Base-by-base conservation (phyloP, 2,329 filamentous ascomycete species). In the Colletotrichum karsti region DNA sequence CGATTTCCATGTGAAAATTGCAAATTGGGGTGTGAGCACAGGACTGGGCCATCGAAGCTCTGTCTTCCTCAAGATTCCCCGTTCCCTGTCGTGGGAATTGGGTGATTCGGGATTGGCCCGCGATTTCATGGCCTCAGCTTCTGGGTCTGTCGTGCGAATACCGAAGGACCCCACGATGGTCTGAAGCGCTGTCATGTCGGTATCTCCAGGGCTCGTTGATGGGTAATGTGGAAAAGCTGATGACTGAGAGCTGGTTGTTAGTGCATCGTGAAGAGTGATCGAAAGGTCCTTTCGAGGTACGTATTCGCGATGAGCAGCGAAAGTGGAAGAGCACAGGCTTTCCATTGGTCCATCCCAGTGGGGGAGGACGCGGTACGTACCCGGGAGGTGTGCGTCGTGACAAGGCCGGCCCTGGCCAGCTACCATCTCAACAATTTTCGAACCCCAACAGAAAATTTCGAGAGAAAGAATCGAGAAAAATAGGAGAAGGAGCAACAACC, bases 401-500 rank as follows among this genome's bases (percentile, higher is more conserved):
- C 65, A 54, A 68, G 65, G 60, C 65, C 54, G 12, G 65, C 65
- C 65, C 65, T 65, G 60, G 61, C 53, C 61, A 46, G 60, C 53
- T 42, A 35, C 61, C 65, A 58, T 48, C 65, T 59, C 65, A 68
- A 68, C 65, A 68, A 68, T 65, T 39, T 41, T 39, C 7, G 20
- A 51, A 54, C 60, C 63, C 65, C 65, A 68, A 68, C 65, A 68
- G 65, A 68, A 68, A 68, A 68, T 59, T 59, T 65, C 60, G 57
- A 48, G 57, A 51, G 57, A 42, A 26, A 63, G 20, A 9, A 37
- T 7, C 8, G 13, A 44, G 41, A 58, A 20, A 30, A 53, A 5
- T 5, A 50, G 50, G 50, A 51, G 59, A 18, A 22, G 33, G 30
- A 59, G 53, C 12, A 18, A 65, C 53, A n/a, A n/a, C n/a, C n/a